phyloP scores from a whole-genome alignment of 495 filamentous ascomycete genomes.

The Hypoxylon trugodes region DNA sequence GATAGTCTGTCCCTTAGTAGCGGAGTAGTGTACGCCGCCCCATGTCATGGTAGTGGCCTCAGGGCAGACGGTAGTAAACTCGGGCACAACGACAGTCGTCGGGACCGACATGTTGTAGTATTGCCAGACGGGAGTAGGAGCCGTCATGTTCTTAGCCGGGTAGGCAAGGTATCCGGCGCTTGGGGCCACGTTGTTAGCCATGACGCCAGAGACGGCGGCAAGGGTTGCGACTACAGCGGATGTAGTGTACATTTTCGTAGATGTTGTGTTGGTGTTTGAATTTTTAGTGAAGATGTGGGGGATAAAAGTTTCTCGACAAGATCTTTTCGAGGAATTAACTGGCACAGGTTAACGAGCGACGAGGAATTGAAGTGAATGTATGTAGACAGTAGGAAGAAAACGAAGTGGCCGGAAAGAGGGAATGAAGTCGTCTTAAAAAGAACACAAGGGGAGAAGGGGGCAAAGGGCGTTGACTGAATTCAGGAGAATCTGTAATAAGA shows the following conservation, averaged over 20 bases:
- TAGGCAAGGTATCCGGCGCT: too few relatives aligned
- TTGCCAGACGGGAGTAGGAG: slow-evolving; percentile 28
- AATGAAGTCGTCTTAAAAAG: slow-evolving; percentile 35
- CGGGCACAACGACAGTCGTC: slow-evolving; percentile 35
- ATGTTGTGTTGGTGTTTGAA: slow-evolving; percentile 1
- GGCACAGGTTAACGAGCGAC: slow-evolving; percentile 32
- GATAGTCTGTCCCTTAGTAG: slow-evolving; percentile 38
- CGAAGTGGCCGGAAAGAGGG: neutral
- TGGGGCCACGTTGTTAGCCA: slow-evolving; percentile 13
- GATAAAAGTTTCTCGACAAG: neutral
- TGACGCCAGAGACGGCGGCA: slow-evolving; percentile 41
- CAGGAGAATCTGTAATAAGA: slow-evolving; percentile 42
- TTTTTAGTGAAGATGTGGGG: slow-evolving; percentile 7
- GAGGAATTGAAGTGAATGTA: slow-evolving; percentile 10
- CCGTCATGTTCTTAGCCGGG: slow-evolving; percentile 26
- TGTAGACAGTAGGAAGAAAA: slow-evolving; percentile 1
- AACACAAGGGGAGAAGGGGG: slow-evolving; percentile 9
- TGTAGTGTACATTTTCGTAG: slow-evolving; percentile 33
- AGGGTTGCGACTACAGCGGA: slow-evolving; percentile 28
- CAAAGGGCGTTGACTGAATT: slow-evolving; percentile 24
- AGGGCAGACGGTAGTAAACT: slow-evolving; percentile 42
- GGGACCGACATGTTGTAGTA: slow-evolving; percentile 39
- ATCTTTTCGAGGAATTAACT: slow-evolving; percentile 21
- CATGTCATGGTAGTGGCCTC: slow-evolving; percentile 39
- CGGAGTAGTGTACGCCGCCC: slow-evolving; percentile 39